These are phyloP conservation scores for Paecilomyces formosus DNA, from an alignment of 2,329 filamentous ascomycete species.

Conservation along the genomic window DNA sequence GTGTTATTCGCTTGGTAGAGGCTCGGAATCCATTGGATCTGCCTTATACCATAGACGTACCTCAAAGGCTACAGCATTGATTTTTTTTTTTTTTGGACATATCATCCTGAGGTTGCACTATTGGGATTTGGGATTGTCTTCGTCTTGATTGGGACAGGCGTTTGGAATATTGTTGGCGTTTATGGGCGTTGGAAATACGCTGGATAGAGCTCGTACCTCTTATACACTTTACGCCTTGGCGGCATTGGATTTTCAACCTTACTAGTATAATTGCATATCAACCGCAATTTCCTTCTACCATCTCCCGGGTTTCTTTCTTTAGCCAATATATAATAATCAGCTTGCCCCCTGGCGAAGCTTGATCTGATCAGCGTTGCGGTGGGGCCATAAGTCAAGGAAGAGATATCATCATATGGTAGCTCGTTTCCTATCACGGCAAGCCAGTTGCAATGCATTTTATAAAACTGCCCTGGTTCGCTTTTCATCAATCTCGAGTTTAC, in stretches of 20 bases:
- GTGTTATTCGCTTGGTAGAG: constrained; percentile 32
- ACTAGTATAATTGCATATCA: background rate
- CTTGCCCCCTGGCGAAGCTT: background rate
- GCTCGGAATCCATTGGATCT: constrained; percentile 21
- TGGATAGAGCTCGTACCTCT: background rate
- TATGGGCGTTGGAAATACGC: background rate
- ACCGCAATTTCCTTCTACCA: background rate
- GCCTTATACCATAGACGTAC: constrained; percentile 25
- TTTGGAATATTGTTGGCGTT: background rate
- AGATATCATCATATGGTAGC: background rate
- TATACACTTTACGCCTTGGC: background rate
- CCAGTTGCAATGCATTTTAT: background rate
- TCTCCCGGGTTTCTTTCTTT: background rate
- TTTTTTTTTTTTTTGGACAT: background rate
- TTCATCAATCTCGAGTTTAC: background rate
- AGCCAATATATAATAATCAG: background rate
- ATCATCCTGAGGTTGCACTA: background rate
- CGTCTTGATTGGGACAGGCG: background rate
- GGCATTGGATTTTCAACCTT: background rate
- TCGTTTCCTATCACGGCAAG: background rate
- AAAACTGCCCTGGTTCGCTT: background rate
- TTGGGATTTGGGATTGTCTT: background rate
- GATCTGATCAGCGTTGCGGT: background rate
- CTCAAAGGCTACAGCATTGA: constrained; percentile 7
- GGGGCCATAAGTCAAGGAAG: background rate